phyloP scores from a whole-genome alignment of 192 early-diverging fungal species.

The Gigaspora rosea region DNA sequence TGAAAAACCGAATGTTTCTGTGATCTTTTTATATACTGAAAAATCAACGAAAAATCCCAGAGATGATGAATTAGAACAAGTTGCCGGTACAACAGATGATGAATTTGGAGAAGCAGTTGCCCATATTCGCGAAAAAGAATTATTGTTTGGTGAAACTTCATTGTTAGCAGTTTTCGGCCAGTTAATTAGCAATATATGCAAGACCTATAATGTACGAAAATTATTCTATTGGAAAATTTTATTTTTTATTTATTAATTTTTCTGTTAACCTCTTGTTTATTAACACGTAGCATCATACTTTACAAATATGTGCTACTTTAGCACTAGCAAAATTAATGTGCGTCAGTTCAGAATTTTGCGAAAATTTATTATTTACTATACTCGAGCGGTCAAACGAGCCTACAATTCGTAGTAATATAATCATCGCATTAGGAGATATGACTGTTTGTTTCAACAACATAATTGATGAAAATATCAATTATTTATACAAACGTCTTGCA shows the following conservation, averaged over 20 bases:
- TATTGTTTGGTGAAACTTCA: constrained; percentile 78
- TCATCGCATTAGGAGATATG: constrained; percentile 98
- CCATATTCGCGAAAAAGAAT: constrained; percentile 87
- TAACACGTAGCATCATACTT: constrained; percentile 64
- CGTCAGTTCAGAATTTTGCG: constrained; percentile 93
- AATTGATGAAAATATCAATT: constrained; percentile 95
- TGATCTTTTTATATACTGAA: constrained; percentile 17
- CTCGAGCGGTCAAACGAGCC: constrained; percentile 82
- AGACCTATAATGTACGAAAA: constrained; percentile 71
- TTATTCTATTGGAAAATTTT: background rate
- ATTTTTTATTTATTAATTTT: background rate
- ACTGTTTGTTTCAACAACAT: constrained; percentile 95
- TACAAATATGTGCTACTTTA: constrained; percentile 86
- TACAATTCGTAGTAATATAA: constrained; percentile 89
- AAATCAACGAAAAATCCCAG: constrained; percentile 39
- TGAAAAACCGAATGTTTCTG: background rate
- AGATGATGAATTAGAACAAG: constrained; percentile 91
- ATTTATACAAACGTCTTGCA: constrained; percentile 88
- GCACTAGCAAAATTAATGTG: constrained; percentile 98
- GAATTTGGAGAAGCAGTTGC: constrained; percentile 90
- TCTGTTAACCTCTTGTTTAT: constrained; percentile 7
- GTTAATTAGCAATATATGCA: constrained; percentile 80
- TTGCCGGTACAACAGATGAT: constrained; percentile 91
- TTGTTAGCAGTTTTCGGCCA: constrained; percentile 82
- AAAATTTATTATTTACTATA: constrained; percentile 85